Percentiles rank a stretch among this genome's conserved stretches.
Conservation (phyloP, 2,329 filamentous ascomycete species). For the Fusarium odoratissimum region DNA sequence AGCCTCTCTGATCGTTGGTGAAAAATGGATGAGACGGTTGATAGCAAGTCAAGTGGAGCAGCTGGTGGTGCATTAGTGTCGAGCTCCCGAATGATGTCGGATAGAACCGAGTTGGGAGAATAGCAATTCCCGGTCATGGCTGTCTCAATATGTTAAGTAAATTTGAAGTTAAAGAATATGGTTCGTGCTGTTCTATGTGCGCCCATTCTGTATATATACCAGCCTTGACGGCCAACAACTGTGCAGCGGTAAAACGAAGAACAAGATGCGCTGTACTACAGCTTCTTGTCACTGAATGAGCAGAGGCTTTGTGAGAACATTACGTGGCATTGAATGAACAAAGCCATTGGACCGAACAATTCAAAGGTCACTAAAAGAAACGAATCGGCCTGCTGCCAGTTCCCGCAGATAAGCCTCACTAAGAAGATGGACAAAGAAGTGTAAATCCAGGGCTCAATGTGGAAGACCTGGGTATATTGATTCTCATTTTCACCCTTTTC, state of each 20-base stretch:
- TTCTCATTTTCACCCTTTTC: slow-evolving; percentile 20
- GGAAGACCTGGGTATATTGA: slow-evolving; percentile 5
- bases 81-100: background rate
- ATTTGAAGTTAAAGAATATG: background rate
- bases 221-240: background rate
- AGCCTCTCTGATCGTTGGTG: background rate
- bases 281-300: slow-evolving; percentile 9
- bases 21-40: slow-evolving; percentile 22
- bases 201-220: slow-evolving; percentile 3
- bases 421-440: background rate
- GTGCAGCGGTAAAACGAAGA: slow-evolving; percentile 1
- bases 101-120: background rate
- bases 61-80: slow-evolving; percentile 1
- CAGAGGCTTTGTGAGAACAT: background rate
- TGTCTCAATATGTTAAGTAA: background rate
- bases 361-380: background rate
- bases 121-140: background rate
- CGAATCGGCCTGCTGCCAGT: background rate
- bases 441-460: background rate
- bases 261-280: background rate
- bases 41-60: slow-evolving; percentile 24
- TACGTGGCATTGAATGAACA: background rate
- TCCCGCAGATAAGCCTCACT: background rate
- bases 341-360: background rate
- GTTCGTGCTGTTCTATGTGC: background rate